Percentiles rank a stretch among this genome's conserved stretches.
Conservation (phyloP, 345 rosid genomes). For the Crucihimalaya himalaica region DNA sequence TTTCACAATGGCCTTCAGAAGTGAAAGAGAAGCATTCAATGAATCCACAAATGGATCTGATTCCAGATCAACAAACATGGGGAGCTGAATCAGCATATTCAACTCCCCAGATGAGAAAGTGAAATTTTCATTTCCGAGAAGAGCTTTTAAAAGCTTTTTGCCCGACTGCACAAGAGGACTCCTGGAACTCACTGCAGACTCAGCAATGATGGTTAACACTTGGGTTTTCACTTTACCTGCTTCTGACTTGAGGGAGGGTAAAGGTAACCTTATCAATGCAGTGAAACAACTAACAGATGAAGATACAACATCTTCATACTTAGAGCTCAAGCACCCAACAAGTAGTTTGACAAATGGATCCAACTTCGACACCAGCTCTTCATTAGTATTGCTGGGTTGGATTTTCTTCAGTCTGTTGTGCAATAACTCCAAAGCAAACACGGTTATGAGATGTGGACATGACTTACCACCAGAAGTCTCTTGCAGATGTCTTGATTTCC, state of each 20-base stretch:
- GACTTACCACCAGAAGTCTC: constrained; percentile 44
- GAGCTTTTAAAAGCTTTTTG: constrained; percentile 64
- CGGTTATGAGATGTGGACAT: constrained; percentile 63
- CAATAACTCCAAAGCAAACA: constrained; percentile 69
- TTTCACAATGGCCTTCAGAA: constrained; percentile 65
- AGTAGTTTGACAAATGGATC: constrained; percentile 77
- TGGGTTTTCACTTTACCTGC: constrained; percentile 65
- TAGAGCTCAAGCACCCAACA: constrained; percentile 70
- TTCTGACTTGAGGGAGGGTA: constrained; percentile 65
- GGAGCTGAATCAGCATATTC: constrained; percentile 57
- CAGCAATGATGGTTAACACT: constrained; percentile 40
- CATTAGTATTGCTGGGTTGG: constrained; percentile 49
- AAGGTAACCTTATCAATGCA: constrained; percentile 58
- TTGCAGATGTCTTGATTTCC: constrained; percentile 26
- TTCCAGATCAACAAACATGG: constrained; percentile 69
- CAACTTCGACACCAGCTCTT: constrained; percentile 59
- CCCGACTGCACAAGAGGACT: constrained; percentile 73
- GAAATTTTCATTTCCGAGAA: constrained; percentile 51
- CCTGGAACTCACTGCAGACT: constrained; percentile 49
- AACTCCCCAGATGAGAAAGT: constrained; percentile 63
- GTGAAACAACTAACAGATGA: constrained; percentile 70
- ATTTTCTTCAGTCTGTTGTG: constrained; percentile 55
- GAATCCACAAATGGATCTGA: constrained; percentile 36
- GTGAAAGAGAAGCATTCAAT: constrained; percentile 49
- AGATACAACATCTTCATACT: constrained; percentile 72